A percentile compares a stretch with the other conserved stretches of the same genome.
Conservation (phyloP, 805 yeast genomes). For the Hanseniaspora hatyaiensis region DNA sequence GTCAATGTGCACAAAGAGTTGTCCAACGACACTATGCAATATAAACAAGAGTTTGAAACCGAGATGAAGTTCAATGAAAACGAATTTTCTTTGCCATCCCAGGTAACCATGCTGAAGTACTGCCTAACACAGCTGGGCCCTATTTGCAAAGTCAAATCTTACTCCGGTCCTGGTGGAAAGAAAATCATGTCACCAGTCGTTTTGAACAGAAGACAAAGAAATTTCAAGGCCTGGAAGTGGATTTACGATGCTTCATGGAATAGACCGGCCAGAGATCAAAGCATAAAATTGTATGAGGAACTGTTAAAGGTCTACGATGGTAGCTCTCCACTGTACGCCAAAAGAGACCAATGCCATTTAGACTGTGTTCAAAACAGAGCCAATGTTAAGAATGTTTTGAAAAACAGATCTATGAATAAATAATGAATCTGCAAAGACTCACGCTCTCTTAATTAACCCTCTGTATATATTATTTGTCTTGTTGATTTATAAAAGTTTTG, state of each 20-base stretch:
- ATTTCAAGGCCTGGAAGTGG: constrained; percentile 83
- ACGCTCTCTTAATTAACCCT: too few species aligned
- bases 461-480: too few species aligned
- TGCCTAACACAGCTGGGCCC: constrained; percentile 79
- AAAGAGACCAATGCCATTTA: constrained; percentile 71
- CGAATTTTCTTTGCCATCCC: constrained; percentile 26
- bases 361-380: constrained; percentile 59
- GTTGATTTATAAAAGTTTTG: neutral
- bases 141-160: constrained; percentile 46
- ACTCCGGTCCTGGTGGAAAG: constrained; percentile 49
- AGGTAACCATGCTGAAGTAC: constrained; percentile 60
- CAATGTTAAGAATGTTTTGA: neutral
- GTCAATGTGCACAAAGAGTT: neutral
- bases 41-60: neutral
- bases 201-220: constrained; percentile 66
- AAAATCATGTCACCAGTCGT: constrained; percentile 78
- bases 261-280: constrained; percentile 65
- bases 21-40: neutral
- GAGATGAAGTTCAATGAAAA: constrained; percentile 2
- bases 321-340: constrained; percentile 71
- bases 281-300: constrained; percentile 88
- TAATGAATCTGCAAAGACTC: too few species aligned
- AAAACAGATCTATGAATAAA: neutral
- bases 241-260: constrained; percentile 72
- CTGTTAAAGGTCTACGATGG: constrained; percentile 67